phyloP scores from a whole-genome alignment of 805 yeast species.

The Pichia gijzeniarum region DNA sequence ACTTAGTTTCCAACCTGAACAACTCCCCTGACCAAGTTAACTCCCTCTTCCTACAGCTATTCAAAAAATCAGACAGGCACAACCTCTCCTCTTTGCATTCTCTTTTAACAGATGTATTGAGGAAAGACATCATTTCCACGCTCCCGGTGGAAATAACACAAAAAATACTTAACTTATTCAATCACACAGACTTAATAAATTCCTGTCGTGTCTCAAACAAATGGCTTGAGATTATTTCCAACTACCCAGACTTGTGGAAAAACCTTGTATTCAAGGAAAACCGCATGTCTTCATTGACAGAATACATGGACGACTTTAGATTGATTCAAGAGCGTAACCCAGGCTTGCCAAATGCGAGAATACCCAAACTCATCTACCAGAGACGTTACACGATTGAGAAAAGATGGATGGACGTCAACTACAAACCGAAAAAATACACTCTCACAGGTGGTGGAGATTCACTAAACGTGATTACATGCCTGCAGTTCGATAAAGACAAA shows the following conservation, averaged over 20 bases:
- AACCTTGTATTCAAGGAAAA: constrained; percentile 55
- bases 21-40: constrained; percentile 30
- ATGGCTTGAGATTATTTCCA: constrained; percentile 65
- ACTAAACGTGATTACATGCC: constrained; percentile 81
- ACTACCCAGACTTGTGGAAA: constrained; percentile 64
- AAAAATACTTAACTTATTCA: constrained; percentile 51
- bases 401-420: constrained; percentile 77
- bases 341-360: constrained; percentile 10
- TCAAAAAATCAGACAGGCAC: constrained; percentile 52
- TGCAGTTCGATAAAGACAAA: constrained; percentile 86
- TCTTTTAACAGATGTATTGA: constrained; percentile 47
- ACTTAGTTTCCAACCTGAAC: not conserved
- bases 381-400: constrained; percentile 49
- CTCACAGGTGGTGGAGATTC: constrained; percentile 55
- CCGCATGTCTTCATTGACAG: constrained; percentile 39
- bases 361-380: constrained; percentile 42
- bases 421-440: constrained; percentile 60
- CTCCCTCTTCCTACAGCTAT: constrained; percentile 40
- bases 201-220: constrained; percentile 45
- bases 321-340: constrained; percentile 14
- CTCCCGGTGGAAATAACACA: constrained; percentile 73
- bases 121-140: constrained; percentile 63
- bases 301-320: constrained; percentile 32
- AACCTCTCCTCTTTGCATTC: constrained; percentile 56
- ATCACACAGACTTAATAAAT: constrained; percentile 45